Evolutionary conservation across 1,139 yeast genomes (phyloP).

Genomic region (Hansenula anomala): DNA sequence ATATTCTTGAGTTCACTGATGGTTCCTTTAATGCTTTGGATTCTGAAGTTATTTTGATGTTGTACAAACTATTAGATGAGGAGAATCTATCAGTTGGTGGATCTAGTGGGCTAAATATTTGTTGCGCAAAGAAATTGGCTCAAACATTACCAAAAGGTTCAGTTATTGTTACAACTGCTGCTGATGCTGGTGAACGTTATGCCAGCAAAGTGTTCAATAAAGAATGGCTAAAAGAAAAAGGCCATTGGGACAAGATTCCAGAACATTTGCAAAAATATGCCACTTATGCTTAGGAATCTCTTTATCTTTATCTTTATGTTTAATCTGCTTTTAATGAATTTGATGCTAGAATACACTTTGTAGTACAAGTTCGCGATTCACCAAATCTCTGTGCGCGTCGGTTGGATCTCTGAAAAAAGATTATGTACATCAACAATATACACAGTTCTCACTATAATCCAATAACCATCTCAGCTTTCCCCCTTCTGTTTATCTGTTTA

Average conservation of each 20-base stretch:
- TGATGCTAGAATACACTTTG: too few species aligned
- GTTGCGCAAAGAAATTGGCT: constrained; percentile 17
- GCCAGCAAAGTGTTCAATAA: constrained; percentile 16
- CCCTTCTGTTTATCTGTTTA: too few species aligned
- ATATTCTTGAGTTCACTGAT: constrained; percentile 12
- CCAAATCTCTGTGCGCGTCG: too few species aligned
- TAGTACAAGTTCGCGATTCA: too few species aligned
- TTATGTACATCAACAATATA: too few species aligned
- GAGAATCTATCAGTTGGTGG: constrained; percentile 18
- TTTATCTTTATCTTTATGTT: too few species aligned
- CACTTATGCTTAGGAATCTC: too few species aligned
- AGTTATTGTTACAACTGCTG: constrained; percentile 19
- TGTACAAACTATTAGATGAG: constrained; percentile 13
- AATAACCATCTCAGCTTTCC: too few species aligned
- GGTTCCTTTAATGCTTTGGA: constrained; percentile 14
- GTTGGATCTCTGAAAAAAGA: too few species aligned
- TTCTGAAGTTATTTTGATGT: constrained; percentile 10
- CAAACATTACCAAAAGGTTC: constrained; percentile 19
- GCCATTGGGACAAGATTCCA: constrained; percentile 18
- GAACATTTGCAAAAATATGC: constrained; percentile 11
- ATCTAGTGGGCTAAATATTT: constrained; percentile 17
- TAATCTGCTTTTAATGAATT: too few species aligned
- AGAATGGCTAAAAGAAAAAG: constrained; percentile 14
- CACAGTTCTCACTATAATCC: too few species aligned
- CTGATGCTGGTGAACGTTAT: constrained; percentile 17